Evolutionary conservation across 768 basidiomycete species (phyloP).

Genomic region (Strobilomyces echinocephalus): DNA sequence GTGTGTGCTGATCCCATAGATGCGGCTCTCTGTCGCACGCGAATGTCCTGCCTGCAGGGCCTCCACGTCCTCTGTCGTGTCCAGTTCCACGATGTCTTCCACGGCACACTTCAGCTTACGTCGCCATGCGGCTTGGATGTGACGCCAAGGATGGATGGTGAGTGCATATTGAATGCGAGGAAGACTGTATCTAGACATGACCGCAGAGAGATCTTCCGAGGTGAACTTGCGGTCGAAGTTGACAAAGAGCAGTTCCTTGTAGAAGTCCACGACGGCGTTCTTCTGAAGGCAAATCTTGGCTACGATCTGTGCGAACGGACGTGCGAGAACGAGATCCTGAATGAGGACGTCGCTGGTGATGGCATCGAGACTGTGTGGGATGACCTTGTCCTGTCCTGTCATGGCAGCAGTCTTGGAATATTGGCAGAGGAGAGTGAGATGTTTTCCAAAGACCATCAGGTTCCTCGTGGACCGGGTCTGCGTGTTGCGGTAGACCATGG

Average conservation of each 20-base stretch:
- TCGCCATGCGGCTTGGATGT: constrained; percentile 5
- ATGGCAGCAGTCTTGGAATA: too few species aligned
- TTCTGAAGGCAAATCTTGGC: too few species aligned
- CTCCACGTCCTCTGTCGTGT: background rate
- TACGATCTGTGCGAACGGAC: too few species aligned
- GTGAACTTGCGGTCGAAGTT: constrained; percentile 5
- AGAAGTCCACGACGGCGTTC: background rate
- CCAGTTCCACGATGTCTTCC: background rate
- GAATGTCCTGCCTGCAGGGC: background rate
- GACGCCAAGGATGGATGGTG: constrained; percentile 1
- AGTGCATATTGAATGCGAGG: background rate
- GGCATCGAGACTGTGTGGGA: too few species aligned
- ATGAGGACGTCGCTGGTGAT: too few species aligned
- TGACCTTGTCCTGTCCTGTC: too few species aligned
- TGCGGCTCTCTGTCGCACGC: background rate
- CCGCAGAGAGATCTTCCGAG: background rate
- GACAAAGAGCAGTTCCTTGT: constrained; percentile 17
- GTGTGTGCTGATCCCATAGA: background rate
- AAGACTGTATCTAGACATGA: background rate
- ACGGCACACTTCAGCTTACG: constrained; percentile 1
- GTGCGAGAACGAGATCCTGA: too few species aligned
- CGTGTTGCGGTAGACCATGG: too few species aligned
- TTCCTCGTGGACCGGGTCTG: too few species aligned
- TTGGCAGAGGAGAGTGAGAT: too few species aligned
- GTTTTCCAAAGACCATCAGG: too few species aligned